Percentiles rank a stretch among this genome's conserved stretches.
Conservation (phyloP, 331 rosid genomes). For the Malus hybrid region DNA sequence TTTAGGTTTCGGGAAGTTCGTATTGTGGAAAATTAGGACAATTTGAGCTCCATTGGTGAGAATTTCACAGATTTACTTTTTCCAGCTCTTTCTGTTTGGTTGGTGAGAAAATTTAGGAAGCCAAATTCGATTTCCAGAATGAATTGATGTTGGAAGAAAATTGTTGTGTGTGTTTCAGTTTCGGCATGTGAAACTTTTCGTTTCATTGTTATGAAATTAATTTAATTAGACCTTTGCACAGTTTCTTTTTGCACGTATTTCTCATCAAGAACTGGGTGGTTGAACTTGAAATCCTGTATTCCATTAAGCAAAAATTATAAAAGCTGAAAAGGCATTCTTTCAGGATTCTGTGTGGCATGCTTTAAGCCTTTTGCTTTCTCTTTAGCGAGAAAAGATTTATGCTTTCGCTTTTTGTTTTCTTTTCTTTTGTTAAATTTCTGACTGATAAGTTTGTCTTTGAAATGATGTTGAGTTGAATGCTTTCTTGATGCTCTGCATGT, state of each 20-base stretch:
- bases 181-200: not conserved
- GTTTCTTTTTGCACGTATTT: not conserved
- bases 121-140: no score
- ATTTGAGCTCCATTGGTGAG: not conserved
- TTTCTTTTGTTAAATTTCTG: not conserved
- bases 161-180: not conserved
- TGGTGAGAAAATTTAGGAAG: no score
- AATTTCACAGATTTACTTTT: no score
- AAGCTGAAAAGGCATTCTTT: conserved; percentile 16
- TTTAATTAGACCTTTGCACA: not conserved
- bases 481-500: not conserved
- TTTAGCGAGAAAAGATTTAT: conserved; percentile 19
- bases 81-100: no score
- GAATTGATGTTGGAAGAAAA: no score
- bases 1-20: not conserved
- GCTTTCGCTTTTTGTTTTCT: conserved; percentile 23
- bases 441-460: not conserved
- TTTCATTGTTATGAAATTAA: not conserved
- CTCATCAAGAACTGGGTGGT: not conserved
- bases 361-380: conserved; percentile 26
- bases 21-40: not conserved
- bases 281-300: not conserved
- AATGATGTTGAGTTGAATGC: not conserved
- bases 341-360: conserved; percentile 19
- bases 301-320: conserved; percentile 4